Evolutionary conservation across 441 rosid species (phyloP).

Genomic region (Euphorbia celastroides): DNA sequence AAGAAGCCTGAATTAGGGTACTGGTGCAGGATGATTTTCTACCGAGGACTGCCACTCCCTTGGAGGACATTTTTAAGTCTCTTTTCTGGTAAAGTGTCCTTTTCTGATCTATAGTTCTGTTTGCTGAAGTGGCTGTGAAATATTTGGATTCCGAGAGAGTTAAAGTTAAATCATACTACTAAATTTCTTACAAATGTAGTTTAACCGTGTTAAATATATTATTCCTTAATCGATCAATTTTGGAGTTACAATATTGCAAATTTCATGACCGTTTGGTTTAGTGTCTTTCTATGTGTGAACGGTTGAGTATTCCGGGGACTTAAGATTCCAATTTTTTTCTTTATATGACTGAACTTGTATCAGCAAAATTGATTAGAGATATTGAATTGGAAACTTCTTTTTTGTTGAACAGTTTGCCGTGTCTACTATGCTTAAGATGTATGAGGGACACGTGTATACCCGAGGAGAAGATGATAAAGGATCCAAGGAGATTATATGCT

Average conservation of each 20-base stretch:
- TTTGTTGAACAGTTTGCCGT: conserved; percentile 62
- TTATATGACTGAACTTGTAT: neutral
- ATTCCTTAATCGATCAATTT: neutral
- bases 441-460: conserved; percentile 87
- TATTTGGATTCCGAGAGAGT: neutral
- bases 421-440: conserved; percentile 73
- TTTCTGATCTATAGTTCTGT: conserved; percentile 5
- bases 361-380: neutral
- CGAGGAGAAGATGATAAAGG: conserved; percentile 77
- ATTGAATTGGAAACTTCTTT: conserved; percentile 3
- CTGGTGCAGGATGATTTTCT: conserved; percentile 83
- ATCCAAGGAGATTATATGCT: conserved; percentile 91
- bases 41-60: conserved; percentile 85
- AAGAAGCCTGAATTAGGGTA: conserved; percentile 3
- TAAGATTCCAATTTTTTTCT: neutral
- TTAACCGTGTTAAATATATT: neutral
- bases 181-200: neutral
- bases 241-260: neutral
- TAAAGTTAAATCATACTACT: neutral
- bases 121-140: conserved; percentile 6
- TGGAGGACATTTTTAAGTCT: conserved; percentile 95
- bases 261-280: neutral
- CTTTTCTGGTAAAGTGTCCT: conserved; percentile 66
- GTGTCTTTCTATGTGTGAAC: neutral
- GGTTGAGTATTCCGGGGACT: neutral